Evolutionary conservation across 495 filamentous ascomycete species (phyloP), one percentile per base, ranked within the genome.

Genomic region (Aspergillus sclerotioniger): DNA sequence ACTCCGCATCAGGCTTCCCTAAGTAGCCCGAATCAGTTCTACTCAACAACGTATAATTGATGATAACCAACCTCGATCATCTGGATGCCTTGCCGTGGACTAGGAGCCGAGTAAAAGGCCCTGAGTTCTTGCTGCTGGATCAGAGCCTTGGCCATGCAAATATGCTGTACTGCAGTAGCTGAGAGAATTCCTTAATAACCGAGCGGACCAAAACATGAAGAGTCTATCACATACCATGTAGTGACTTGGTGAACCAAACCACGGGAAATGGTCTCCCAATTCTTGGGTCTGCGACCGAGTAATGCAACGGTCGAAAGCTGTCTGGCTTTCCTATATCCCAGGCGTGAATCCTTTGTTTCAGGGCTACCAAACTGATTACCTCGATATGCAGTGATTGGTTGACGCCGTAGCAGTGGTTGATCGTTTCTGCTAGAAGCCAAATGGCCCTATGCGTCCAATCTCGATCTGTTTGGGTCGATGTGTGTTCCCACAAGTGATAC

Each of bases 81-180:
- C 17, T 55, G 46, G 16, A 43, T 35, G 29, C 59, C 49, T 37
- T 45, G 53, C 5, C 44, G 43, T 21, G 53, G 16, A 13, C 54
- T 32, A 1, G 50, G 17, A 8, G 43, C 16, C 19, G 41, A 12
- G 19, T 57, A 32, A 28, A 43, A 37, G 21, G 53, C 44, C 35
- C 53, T 39, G 5, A 65, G 32, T 17, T 65, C 61, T 29, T 55
- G 43, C 46, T 68, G 56, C 10, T 67, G 56, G 31, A 77, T 63
- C 44, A 77, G 31, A 6, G 63, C 70, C 44, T 77, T 77, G 5
- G 74, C 67, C 58, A 77, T 68, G 49, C 67, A 77, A 3, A 77
- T 60, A 54, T 77, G 70, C 54, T 77, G 74, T 17, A 71, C 63
- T 3, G 74, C 72, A 29, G 64, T 72, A n/a, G 74, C 74, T 76